A percentile compares a stretch with the other conserved stretches of the same genome.
These are phyloP conservation scores for Alternaria consortialis DNA, from an alignment of 2,329 filamentous ascomycete genomes.

Conservation along the genomic window DNA sequence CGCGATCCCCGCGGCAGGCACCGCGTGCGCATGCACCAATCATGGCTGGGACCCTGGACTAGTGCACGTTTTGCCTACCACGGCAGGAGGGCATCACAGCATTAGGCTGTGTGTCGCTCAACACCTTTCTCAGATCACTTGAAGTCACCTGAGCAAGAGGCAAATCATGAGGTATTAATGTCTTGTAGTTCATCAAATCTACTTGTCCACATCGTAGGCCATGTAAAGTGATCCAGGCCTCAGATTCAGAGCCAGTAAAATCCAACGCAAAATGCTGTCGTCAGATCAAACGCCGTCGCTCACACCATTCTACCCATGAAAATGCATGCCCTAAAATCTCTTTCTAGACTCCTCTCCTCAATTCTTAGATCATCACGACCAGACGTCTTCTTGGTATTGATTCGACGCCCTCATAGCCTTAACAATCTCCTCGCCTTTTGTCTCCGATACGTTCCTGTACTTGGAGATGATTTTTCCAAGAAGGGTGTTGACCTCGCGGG, in stretches of 20 bases:
- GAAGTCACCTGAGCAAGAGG: background rate
- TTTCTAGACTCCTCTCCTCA: constrained; percentile 3
- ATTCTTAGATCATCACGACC: constrained; percentile 59
- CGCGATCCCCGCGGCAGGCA: constrained; percentile 11
- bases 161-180: constrained; percentile 1
- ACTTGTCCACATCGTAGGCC: background rate
- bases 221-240: constrained; percentile 8
- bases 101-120: constrained; percentile 17
- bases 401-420: constrained; percentile 96
- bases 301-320: constrained; percentile 38
- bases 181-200: constrained; percentile 4
- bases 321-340: constrained; percentile 35
- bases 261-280: constrained; percentile 4
- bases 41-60: constrained; percentile 10
- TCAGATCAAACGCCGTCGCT: constrained; percentile 29
- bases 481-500: constrained; percentile 88
- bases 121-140: constrained; percentile 4
- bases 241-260: background rate
- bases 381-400: constrained; percentile 89
- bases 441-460: constrained; percentile 80
- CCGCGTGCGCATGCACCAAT: constrained; percentile 22
- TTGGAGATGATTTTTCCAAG: constrained; percentile 86
- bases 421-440: constrained; percentile 94
- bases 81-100: constrained; percentile 20
- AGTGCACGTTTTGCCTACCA: constrained; percentile 16